Evolutionary conservation across 805 yeast genomes (phyloP), one percentile per base, ranked within the genome.

Genomic region (Saturnispora hagleri): DNA sequence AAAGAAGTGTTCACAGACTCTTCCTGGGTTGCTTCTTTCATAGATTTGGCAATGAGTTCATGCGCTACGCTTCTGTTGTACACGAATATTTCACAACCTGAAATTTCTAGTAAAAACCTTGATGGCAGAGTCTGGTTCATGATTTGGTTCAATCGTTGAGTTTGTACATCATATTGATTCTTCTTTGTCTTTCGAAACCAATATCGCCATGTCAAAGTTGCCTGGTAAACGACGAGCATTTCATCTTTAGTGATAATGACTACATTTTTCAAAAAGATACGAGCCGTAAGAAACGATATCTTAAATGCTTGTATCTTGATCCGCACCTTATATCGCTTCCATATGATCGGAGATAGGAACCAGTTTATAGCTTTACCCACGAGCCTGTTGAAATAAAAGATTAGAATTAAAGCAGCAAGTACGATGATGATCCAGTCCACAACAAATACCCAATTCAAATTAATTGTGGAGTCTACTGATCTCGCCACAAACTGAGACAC

Each of bases 191-290:
- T 57, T 4, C 71, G 68, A 48, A 88, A 70, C 98, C 98, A 93
- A 65, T 89, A 91, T 54, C 95, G 68, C 98, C 98, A 93, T 0
- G 95, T 86, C 27, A 91, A 62, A 58, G 80, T 79, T 1, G 91
- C 85, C 54, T 83, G 82, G 27, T 86, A 74, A 1, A 86, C 73
- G 9, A 88, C 77, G 1, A 88, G 62, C 2, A 95, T 81, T 55
- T 81, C 80, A 67, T 90, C 84, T 47, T 80, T 73, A n/a, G 89
- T 85, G 5, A 86, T 78, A 12, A 87, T 72, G 3, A 86, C 78
- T 18, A 90, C 62, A 64, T 89, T 88, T 57, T 84, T 85, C 61
- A 89, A 80, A 62, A 86, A 80, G 8, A 91, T 51, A 28, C 96
- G 75, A 1, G 98, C 98, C 4, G 89, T 95, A 1, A 93, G 69